Percentiles rank a stretch among this genome's conserved stretches.
Evolutionary conservation across 345 rosid genomes (phyloP).

Genomic region (Linum trigynum): DNA sequence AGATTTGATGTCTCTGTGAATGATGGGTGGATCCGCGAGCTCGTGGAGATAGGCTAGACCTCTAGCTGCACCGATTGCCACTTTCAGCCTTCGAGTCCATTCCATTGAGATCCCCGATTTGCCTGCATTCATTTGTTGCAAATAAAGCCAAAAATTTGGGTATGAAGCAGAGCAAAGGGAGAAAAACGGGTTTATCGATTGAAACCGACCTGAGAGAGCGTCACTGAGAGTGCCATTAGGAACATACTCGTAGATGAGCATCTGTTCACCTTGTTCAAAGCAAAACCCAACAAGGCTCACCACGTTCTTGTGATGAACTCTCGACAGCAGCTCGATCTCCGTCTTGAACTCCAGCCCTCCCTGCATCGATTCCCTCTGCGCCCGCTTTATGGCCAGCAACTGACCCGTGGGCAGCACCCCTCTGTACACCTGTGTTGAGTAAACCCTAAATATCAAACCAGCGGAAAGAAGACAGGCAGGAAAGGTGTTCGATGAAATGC

Average conservation of each 20-base stretch:
- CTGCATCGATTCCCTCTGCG: conserved; percentile 74
- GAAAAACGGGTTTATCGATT: background rate
- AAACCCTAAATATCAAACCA: conserved; percentile 9
- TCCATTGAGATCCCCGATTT: conserved; percentile 66
- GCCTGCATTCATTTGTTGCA: conserved; percentile 31
- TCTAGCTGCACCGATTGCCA: conserved; percentile 71
- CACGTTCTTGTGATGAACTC: conserved; percentile 81
- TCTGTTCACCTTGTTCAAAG: conserved; percentile 59
- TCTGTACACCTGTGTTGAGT: conserved; percentile 50
- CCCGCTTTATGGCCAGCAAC: conserved; percentile 65
- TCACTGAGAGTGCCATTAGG: conserved; percentile 60
- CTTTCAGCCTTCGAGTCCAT: conserved; percentile 71
- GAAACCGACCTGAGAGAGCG: conserved; percentile 46
- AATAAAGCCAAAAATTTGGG: background rate
- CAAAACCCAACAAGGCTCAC: conserved; percentile 67
- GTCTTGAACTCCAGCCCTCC: conserved; percentile 79
- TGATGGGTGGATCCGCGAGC: conserved; percentile 89
- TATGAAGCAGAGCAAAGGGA: background rate
- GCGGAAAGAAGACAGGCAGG: background rate
- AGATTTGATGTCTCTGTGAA: conserved; percentile 89
- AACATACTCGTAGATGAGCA: conserved; percentile 65
- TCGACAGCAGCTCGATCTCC: conserved; percentile 80
- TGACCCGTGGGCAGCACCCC: conserved; percentile 50
- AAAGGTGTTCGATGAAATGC: background rate
- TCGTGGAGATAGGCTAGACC: conserved; percentile 88